A percentile compares a stretch with the other conserved stretches of the same genome.
These are phyloP conservation scores for Thraustochytrium aureum DNA, from an alignment of 352 stramenopile species.

Conservation along the genomic window DNA sequence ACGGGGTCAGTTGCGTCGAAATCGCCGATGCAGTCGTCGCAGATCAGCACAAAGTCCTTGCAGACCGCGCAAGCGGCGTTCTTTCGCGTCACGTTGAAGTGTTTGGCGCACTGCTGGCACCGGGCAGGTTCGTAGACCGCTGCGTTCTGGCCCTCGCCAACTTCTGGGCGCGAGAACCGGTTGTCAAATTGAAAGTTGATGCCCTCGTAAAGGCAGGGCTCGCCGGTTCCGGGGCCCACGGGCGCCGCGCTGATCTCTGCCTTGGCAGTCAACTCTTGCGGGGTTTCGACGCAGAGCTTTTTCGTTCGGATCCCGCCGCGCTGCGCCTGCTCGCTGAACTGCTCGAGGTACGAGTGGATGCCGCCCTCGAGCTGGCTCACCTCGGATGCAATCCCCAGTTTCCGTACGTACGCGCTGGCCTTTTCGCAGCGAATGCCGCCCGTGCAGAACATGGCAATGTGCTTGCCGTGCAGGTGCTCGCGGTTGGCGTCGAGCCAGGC, in stretches of 20 bases:
- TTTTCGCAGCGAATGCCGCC: slow-evolving; percentile 70
- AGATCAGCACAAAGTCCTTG: slow-evolving; percentile 49
- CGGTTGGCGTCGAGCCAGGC: slow-evolving; percentile 55
- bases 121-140: background rate
- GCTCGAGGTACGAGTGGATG: slow-evolving; percentile 71
- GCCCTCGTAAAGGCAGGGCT: slow-evolving; percentile 62
- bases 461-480: slow-evolving; percentile 62
- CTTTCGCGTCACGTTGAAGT: background rate
- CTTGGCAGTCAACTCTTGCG: no score
- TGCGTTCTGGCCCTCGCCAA: background rate
- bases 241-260: background rate
- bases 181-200: slow-evolving; percentile 80
- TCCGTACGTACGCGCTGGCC: slow-evolving; percentile 65
- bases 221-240: background rate
- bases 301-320: background rate
- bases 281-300: background rate
- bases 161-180: slow-evolving; percentile 53
- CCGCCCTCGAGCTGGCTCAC: slow-evolving; percentile 71
- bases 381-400: slow-evolving; percentile 56
- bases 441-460: slow-evolving; percentile 70
- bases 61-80: slow-evolving; percentile 30
- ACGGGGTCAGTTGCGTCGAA: background rate
- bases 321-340: slow-evolving; percentile 56
- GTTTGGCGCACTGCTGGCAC: slow-evolving; percentile 5
- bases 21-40: slow-evolving; percentile 11